These are phyloP conservation scores for Pulveroboletus sp. DNA, from an alignment of 768 basidiomycete species.

Conservation along the genomic window DNA sequence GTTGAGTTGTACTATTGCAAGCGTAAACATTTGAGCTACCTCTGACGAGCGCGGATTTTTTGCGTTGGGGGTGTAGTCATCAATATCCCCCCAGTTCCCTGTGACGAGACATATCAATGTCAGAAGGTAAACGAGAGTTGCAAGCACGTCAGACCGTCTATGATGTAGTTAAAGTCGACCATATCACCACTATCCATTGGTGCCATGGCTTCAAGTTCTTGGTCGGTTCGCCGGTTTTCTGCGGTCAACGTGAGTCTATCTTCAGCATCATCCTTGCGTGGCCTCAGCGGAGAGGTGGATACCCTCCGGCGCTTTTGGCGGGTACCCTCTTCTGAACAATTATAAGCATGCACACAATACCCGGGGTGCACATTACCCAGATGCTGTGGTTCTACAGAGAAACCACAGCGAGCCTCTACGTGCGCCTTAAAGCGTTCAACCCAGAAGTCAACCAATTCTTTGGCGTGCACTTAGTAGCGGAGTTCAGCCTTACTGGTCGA, in stretches of 20 bases:
- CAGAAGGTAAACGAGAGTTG: not conserved
- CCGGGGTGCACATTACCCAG: constrained; percentile 11
- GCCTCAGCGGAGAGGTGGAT: constrained; percentile 4
- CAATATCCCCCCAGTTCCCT: constrained; percentile 23
- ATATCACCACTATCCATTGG: constrained; percentile 11
- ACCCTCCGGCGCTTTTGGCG: constrained; percentile 50
- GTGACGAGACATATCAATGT: constrained; percentile 9
- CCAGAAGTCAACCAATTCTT: constrained; percentile 73
- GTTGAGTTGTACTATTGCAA: constrained; percentile 11
- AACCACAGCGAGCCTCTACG: constrained; percentile 55
- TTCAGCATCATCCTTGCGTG: not conserved
- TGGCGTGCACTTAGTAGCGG: constrained; percentile 55
- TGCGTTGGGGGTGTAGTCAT: constrained; percentile 15
- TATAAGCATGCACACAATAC: not conserved
- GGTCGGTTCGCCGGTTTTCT: constrained; percentile 14
- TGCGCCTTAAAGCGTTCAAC: constrained; percentile 66
- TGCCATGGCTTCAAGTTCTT: constrained; percentile 2
- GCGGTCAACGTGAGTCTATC: not conserved
- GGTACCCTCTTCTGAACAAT: constrained; percentile 32
- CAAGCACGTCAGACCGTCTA: constrained; percentile 17
- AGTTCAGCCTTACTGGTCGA: constrained; percentile 3
- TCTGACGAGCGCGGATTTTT: constrained; percentile 55
- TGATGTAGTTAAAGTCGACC: constrained; percentile 24
- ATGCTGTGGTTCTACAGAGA: constrained; percentile 4
- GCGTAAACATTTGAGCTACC: constrained; percentile 36